A percentile compares a stretch with the other conserved stretches of the same genome.
These are phyloP conservation scores for Pyrenopolyporus hunteri DNA, from an alignment of 495 filamentous ascomycete genomes.

Conservation along the genomic window DNA sequence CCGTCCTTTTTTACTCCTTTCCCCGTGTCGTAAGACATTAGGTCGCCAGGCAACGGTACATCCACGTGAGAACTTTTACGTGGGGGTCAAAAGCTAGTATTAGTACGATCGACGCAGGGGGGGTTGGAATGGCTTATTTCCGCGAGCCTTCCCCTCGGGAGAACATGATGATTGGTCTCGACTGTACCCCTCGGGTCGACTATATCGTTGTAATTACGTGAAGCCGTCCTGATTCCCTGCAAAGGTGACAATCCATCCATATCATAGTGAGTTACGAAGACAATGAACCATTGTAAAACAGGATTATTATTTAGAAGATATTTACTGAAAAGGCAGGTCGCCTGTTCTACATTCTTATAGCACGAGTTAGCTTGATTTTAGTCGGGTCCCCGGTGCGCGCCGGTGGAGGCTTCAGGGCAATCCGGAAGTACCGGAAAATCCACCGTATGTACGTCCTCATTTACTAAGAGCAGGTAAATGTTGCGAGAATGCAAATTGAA, in stretches of 20 bases:
- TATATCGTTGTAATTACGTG: not conserved
- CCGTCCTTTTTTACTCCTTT: not conserved
- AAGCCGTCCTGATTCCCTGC: not conserved
- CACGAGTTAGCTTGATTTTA: not conserved
- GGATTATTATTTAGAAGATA: too few relatives aligned
- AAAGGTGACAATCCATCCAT: too few relatives aligned
- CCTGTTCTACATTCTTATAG: not conserved
- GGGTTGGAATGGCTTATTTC: conserved; percentile 23
- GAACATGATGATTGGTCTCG: conserved; percentile 14
- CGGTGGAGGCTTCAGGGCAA: conserved; percentile 10
- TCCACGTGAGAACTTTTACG: conserved; percentile 27
- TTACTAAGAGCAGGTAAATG: not conserved
- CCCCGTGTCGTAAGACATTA: conserved; percentile 22
- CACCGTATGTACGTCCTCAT: conserved; percentile 9
- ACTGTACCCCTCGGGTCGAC: too few relatives aligned
- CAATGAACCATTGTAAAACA: too few relatives aligned
- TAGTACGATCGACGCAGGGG: conserved; percentile 38
- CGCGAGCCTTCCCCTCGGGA: conserved; percentile 26
- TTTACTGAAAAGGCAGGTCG: too few relatives aligned
- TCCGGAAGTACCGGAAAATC: conserved; percentile 27
- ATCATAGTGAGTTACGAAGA: too few relatives aligned
- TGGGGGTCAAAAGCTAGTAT: conserved; percentile 34
- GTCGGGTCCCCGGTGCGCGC: not conserved
- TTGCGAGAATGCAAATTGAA: too few relatives aligned
- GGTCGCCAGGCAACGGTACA: too few relatives aligned